Percentiles rank a stretch among this genome's conserved stretches.
phyloP scores from a whole-genome alignment of 805 yeast genomes.

The Candida khao-thaluensis region DNA sequence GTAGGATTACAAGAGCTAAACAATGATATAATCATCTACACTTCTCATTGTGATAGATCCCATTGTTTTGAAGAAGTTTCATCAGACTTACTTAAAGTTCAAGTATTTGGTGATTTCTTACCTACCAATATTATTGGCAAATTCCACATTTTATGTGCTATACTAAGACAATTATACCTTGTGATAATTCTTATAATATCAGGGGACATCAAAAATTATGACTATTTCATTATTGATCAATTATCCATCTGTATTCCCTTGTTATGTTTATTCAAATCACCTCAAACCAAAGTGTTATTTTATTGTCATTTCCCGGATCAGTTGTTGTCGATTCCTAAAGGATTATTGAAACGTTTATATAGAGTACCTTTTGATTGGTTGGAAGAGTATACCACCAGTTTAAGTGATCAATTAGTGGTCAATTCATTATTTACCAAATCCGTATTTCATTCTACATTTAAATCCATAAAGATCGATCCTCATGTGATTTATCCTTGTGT shows the following conservation, averaged over 20 bases:
- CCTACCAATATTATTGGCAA: constrained; percentile 70
- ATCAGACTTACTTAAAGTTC: constrained; percentile 54
- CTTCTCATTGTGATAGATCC: constrained; percentile 83
- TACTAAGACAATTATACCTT: constrained; percentile 74
- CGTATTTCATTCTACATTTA: constrained; percentile 67
- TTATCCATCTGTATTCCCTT: constrained; percentile 81
- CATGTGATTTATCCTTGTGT: constrained; percentile 81
- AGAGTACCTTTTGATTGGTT: constrained; percentile 79
- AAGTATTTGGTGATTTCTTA: constrained; percentile 77
- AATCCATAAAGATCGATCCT: constrained; percentile 40
- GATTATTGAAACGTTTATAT: constrained; percentile 59
- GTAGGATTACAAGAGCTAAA: constrained; percentile 71
- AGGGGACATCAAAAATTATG: constrained; percentile 53
- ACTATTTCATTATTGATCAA: constrained; percentile 84
- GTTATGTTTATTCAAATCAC: constrained; percentile 44
- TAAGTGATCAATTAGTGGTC: constrained; percentile 79
- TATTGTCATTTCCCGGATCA: constrained; percentile 98
- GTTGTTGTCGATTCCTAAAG: constrained; percentile 58
- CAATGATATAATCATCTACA: constrained; percentile 65
- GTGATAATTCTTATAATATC: constrained; percentile 44
- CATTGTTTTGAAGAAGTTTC: constrained; percentile 93
- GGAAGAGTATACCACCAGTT: constrained; percentile 77
- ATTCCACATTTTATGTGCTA: constrained; percentile 80
- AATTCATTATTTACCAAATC: constrained; percentile 81
- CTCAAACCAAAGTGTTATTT: constrained; percentile 59